These are phyloP conservation scores for Ceriops decandra DNA, from an alignment of 345 rosid genomes.

Conservation along the genomic window DNA sequence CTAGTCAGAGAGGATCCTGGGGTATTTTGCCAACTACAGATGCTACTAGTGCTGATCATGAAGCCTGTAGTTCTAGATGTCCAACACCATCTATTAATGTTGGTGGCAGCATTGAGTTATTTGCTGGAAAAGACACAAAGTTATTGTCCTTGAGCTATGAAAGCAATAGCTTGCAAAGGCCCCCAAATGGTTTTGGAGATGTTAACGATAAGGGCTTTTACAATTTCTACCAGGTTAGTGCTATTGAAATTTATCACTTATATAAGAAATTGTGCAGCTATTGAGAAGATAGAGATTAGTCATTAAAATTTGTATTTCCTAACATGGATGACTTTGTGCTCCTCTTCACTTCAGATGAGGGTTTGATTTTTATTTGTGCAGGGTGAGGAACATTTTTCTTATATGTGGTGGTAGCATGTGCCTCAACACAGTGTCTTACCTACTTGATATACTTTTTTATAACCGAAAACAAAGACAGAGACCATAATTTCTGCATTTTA, in stretches of 20 bases:
- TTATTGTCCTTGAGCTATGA: slow-evolving; percentile 45
- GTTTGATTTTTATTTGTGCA: neutral
- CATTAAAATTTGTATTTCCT: neutral
- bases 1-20: slow-evolving; percentile 24
- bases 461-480: too few relatives aligned
- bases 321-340: neutral
- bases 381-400: too few relatives aligned
- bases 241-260: slow-evolving; percentile 5
- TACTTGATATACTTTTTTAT: too few relatives aligned
- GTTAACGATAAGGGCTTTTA: slow-evolving; percentile 53
- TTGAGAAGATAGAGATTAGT: neutral
- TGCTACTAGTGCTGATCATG: slow-evolving; percentile 30
- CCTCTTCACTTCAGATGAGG: neutral
- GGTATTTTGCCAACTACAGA: slow-evolving; percentile 21
- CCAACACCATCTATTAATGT: slow-evolving; percentile 22
- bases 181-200: slow-evolving; percentile 34
- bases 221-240: slow-evolving; percentile 83
- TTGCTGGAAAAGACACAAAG: slow-evolving; percentile 32
- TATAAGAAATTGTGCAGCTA: neutral
- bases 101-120: slow-evolving; percentile 28
- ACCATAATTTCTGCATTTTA: too few relatives aligned
- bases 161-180: slow-evolving; percentile 28
- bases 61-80: slow-evolving; percentile 16
- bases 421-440: too few relatives aligned
- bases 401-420: too few relatives aligned